Evolutionary conservation across 2,329 filamentous ascomycete species (phyloP).

Genomic region (Penicillium sclerotigenum): DNA sequence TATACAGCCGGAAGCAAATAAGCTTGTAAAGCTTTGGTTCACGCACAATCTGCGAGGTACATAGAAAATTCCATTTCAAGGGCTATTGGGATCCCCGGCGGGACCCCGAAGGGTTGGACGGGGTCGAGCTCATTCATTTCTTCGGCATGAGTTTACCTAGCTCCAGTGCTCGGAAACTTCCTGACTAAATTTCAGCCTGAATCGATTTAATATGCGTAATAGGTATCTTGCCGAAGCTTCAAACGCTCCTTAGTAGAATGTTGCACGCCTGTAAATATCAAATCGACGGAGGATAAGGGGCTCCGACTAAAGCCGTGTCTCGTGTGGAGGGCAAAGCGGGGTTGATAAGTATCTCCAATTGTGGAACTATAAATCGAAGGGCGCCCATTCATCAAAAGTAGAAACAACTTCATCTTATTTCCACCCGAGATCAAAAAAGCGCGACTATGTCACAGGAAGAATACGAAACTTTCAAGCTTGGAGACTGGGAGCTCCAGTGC

Average conservation of each 20-base stretch:
- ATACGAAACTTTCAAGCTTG: constrained; percentile 56
- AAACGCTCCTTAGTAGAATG: background rate
- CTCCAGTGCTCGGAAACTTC: background rate
- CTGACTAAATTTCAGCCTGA: background rate
- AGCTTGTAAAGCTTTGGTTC: background rate
- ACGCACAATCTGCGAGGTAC: background rate
- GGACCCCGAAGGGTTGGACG: background rate
- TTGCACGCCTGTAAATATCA: background rate
- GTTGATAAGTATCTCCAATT: constrained; percentile 9
- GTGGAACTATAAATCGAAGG: constrained; percentile 12
- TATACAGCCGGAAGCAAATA: background rate
- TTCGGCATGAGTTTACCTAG: background rate
- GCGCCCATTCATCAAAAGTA: background rate
- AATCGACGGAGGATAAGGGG: background rate
- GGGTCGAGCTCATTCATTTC: background rate
- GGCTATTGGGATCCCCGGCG: background rate
- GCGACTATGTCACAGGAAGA: constrained; percentile 17
- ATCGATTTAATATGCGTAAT: background rate
- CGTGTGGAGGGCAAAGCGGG: constrained; percentile 18
- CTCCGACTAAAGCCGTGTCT: constrained; percentile 9
- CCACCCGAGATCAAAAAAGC: background rate
- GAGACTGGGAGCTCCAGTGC: constrained; percentile 64
- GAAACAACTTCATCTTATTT: background rate
- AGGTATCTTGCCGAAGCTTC: background rate
- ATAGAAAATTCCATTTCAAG: too few species aligned